Evolutionary conservation across 495 filamentous ascomycete species (phyloP).

Genomic region (Xylaria acuta): DNA sequence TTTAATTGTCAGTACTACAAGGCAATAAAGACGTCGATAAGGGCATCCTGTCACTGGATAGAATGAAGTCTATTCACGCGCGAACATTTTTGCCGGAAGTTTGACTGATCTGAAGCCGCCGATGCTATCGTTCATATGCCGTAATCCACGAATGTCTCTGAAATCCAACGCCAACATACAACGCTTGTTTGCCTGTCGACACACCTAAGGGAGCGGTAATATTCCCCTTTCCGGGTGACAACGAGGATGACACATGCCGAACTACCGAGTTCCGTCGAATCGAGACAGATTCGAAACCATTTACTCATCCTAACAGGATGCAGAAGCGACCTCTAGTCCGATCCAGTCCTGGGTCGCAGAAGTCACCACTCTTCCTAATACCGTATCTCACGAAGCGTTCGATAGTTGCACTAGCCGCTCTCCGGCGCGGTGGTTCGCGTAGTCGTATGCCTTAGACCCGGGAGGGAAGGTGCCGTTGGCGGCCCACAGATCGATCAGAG

Average conservation of each 20-base stretch:
- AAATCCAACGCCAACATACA: constrained; percentile 21
- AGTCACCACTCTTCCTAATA: background rate
- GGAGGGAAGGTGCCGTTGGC: constrained; percentile 82
- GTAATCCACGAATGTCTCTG: background rate
- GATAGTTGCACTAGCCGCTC: constrained; percentile 51
- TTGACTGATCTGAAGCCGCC: constrained; percentile 12
- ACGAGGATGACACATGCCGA: constrained; percentile 18
- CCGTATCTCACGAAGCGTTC: constrained; percentile 31
- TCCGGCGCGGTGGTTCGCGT: constrained; percentile 58
- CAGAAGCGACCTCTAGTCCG: background rate
- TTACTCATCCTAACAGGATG: background rate
- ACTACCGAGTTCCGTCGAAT: background rate
- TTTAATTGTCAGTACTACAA: background rate
- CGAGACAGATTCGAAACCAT: background rate
- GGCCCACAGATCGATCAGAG: constrained; percentile 86
- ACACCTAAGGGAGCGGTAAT: background rate
- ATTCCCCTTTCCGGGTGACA: background rate
- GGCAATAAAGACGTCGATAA: background rate
- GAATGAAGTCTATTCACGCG: constrained; percentile 10
- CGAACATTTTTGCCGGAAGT: background rate
- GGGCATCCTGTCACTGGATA: background rate
- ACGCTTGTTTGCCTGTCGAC: constrained; percentile 4
- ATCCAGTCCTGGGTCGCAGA: background rate
- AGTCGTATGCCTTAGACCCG: constrained; percentile 66
- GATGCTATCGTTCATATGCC: constrained; percentile 8